These are phyloP conservation scores for Lachancea waltii DNA, from an alignment of 805 yeast species.

Conservation along the genomic window DNA sequence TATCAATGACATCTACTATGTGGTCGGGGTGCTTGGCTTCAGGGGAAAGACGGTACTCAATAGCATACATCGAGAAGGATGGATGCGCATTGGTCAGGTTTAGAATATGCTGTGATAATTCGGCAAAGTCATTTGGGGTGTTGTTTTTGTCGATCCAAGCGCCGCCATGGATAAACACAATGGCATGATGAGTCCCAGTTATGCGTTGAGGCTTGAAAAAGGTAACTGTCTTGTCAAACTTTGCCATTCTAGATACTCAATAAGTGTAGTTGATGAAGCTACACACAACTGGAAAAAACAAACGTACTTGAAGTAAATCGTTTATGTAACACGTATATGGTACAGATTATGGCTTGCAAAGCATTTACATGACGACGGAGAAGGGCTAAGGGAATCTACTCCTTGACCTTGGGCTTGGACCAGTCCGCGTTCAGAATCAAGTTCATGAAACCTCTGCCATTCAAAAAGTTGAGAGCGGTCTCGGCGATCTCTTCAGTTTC, in stretches of 20 bases:
- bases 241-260: background rate
- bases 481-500: constrained; percentile 63
- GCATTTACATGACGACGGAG: no score
- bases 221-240: constrained; percentile 12
- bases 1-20: constrained; percentile 46
- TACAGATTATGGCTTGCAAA: background rate
- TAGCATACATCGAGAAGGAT: constrained; percentile 21
- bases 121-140: constrained; percentile 49
- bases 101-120: constrained; percentile 21
- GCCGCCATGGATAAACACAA: constrained; percentile 77
- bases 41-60: constrained; percentile 66
- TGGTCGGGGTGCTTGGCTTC: constrained; percentile 56
- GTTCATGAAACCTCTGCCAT: constrained; percentile 90
- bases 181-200: constrained; percentile 16
- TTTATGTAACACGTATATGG: constrained; percentile 2
- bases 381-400: background rate
- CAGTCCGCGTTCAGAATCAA: constrained; percentile 67
- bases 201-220: constrained; percentile 6
- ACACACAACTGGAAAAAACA: background rate
- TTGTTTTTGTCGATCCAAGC: constrained; percentile 75
- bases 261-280: background rate
- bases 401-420: constrained; percentile 40
- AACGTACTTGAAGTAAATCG: background rate
- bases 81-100: constrained; percentile 11
- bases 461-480: constrained; percentile 63